Base-by-base conservation (phyloP, 345 rosid genomes). In the Corchorus capsularis region DNA sequence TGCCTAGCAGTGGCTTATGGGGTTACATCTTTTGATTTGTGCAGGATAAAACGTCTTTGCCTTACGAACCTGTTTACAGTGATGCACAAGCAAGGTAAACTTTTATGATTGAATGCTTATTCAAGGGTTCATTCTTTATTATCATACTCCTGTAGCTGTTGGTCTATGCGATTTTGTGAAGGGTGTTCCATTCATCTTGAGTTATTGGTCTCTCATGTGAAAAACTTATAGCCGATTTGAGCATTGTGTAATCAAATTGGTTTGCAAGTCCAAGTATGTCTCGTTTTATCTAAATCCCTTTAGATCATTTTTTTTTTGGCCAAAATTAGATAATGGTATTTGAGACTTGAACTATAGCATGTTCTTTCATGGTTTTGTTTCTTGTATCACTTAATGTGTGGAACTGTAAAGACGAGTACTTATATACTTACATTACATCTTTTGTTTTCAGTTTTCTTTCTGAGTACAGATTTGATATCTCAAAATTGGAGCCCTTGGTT, bases 401-500 rank as follows among this genome's bases (percentile, higher is more conserved):
- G 8, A 34, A 59, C n/a, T 47, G 34, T 9, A 67, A 27, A 43
- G 35, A 50, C 17, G 76, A 22, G 49, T 32, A 8, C 46, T 63
- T 43, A 32, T 43, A 17, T 12, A 19, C 13, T 53, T 63, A 54
- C 71, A 74, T 53, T 63, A 54, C 71, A 74, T 81, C 63, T 47
- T 67, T 82, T 64, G 71, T 63, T 79, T 72, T 65, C 72, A 96
- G 98, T 79, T 96, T 89, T 86, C 88, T 91, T 5, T 87, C 90
- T 0, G 97, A 91, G 75, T 96, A 92, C 73, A 88, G 94, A 84
- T 91, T 92, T 85, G 97, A 96, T 53, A 39, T 92, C 80, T 86
- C 99, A 46, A 93, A 93, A 80, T 79, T 96, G 81, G 99, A 93
- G 85, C 99, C 99, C 7, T 71, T 96, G 87, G 98, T 96, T 62